These are phyloP conservation scores for Aspergillus affinis DNA, from an alignment of 495 filamentous ascomycete genomes.

Conservation along the genomic window DNA sequence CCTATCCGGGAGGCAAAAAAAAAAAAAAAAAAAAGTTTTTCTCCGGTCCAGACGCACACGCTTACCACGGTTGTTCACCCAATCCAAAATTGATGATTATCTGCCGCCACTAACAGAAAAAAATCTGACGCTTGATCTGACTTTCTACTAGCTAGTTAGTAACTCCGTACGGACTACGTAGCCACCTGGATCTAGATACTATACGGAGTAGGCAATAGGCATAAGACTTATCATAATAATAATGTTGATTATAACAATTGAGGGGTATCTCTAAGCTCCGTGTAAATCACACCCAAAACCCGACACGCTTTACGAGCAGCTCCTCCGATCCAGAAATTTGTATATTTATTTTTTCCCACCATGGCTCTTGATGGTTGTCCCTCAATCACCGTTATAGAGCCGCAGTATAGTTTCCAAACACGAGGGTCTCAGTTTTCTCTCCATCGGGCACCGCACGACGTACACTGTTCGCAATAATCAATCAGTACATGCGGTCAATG, in stretches of 20 bases:
- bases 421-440: constrained; percentile 39
- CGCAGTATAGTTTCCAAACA: constrained; percentile 1
- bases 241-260: constrained; percentile 6
- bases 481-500: constrained; percentile 29
- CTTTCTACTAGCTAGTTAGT: constrained; percentile 1
- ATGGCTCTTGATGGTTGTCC: background rate
- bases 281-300: constrained; percentile 6
- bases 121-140: constrained; percentile 9
- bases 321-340: no score
- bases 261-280: constrained; percentile 14
- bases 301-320: background rate
- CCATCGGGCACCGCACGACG: constrained; percentile 43
- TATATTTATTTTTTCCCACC: no score
- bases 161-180: constrained; percentile 1
- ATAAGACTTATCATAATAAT: background rate
- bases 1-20: constrained; percentile 1
- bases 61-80: constrained; percentile 22
- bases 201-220: background rate
- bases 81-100: constrained; percentile 18
- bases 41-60: constrained; percentile 9
- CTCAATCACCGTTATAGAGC: background rate
- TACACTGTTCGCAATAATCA: constrained; percentile 37
- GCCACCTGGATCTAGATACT: constrained; percentile 1
- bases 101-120: constrained; percentile 13
- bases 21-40: constrained; percentile 1